Percentiles rank a stretch among this genome's conserved stretches.
These are phyloP conservation scores for Aureobasidium sp. DNA, from an alignment of 2,329 filamentous ascomycete genomes.

Conservation along the genomic window DNA sequence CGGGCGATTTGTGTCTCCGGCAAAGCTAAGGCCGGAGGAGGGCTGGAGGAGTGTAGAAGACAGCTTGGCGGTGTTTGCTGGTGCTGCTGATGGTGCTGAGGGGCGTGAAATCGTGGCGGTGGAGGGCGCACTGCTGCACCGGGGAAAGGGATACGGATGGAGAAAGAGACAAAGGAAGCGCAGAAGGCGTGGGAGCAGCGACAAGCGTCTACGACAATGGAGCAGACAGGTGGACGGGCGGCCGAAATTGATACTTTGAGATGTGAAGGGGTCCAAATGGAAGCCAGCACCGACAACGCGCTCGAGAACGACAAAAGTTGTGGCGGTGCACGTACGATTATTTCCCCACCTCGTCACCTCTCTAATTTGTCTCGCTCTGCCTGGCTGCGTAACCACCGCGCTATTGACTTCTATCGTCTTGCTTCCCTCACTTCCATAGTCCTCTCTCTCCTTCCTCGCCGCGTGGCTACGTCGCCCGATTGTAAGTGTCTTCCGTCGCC, in stretches of 20 bases:
- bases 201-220: neutral
- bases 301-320: neutral
- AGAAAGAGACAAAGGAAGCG: neutral
- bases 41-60: constrained; percentile 85
- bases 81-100: neutral
- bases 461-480: neutral
- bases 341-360: neutral
- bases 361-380: neutral
- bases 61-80: constrained; percentile 80
- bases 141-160: neutral
- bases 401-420: neutral
- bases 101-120: constrained; percentile 5
- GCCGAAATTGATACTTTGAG: constrained; percentile 4
- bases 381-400: neutral
- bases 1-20: constrained; percentile 69
- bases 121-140: neutral
- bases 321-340: constrained; percentile 5
- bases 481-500: neutral
- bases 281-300: neutral
- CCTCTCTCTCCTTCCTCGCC: neutral
- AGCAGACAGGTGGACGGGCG: neutral
- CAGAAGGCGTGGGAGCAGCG: neutral
- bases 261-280: constrained; percentile 6
- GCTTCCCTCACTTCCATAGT: neutral
- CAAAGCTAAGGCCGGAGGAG: constrained; percentile 63